Evolutionary conservation across 139 green algal species (phyloP).

Genomic region (Coelastrella sp.): DNA sequence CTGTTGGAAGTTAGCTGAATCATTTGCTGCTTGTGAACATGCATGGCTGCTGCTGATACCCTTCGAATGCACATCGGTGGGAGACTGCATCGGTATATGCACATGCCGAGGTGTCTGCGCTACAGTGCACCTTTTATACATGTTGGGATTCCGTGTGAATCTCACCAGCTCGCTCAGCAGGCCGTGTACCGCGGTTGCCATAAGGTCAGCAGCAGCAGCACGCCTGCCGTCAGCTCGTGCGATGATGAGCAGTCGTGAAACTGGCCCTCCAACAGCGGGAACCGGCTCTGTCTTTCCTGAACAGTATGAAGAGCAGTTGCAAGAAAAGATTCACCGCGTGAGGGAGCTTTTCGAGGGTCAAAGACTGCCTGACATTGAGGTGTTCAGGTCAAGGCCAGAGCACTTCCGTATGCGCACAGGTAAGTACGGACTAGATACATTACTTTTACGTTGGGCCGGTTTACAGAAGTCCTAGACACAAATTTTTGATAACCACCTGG

Average conservation of each 20-base stretch:
- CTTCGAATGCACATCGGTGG: no score
- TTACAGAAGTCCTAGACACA: neutral
- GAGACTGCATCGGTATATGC: no score
- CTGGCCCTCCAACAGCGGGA: constrained; percentile 10
- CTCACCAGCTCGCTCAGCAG: neutral
- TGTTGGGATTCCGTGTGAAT: neutral
- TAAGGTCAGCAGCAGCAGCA: constrained; percentile 11
- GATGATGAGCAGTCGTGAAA: constrained; percentile 9
- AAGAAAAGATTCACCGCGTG: constrained; percentile 61
- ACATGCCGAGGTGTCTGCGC: neutral
- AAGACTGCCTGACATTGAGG: constrained; percentile 56
- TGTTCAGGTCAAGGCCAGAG: constrained; percentile 53
- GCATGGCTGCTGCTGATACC: no score
- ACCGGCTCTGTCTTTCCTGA: constrained; percentile 32
- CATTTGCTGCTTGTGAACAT: no score
- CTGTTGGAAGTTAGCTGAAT: no score
- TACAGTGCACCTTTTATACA: neutral
- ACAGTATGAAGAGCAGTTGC: constrained; percentile 72
- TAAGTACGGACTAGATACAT: neutral
- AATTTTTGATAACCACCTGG: neutral
- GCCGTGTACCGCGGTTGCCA: neutral
- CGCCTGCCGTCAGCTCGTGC: neutral
- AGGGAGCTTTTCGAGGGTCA: constrained; percentile 67
- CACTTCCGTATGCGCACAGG: constrained; percentile 79
- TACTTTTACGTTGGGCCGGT: neutral